Base-by-base conservation (phyloP, 305 asterid genomes). In the Fraxinus velutina region DNA sequence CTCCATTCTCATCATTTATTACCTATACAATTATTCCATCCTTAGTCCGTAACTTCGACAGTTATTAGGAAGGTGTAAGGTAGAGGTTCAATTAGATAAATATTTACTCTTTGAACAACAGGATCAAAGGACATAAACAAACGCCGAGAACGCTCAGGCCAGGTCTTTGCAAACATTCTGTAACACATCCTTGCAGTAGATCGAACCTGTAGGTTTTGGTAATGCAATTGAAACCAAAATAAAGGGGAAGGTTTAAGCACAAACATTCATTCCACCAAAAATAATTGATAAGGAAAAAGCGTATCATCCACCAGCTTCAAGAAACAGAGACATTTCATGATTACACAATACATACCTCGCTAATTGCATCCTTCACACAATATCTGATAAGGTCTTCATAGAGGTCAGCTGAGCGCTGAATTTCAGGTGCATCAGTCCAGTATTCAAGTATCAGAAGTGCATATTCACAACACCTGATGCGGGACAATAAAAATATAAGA, bases 341-440 rank as follows among this genome's bases (percentile, higher is more conserved):
- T 75, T 42, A 36, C 87, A 84, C 81, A 64, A 81, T 71, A n/a
- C 80, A 80, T 88, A 92, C 99, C 96, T 96, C 99, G 83, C 99
- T 92, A 97, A 96, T 96, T 79, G 99, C 98, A 89, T 96, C 99
- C 72, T 93, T 92, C 73, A 93, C 99, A 86, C 98, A 94, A 88
- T 97, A 96, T 85, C 90, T 90, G 78, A 96, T 93, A 52, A 96
- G 97, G 85, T 96, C 99, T 88, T 96, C 99, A 82, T 94, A 96
- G 75, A 94, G 91, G 84, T 96, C 99, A 76, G 98, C 94, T 0
- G 99, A 93, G 10, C 98, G 99, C 76, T 93, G 97, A 85, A 94
- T 96, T 91, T 96, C 99, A 83, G 97, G 95, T 73, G 98, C 98
- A 90, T 96, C 98, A 62, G 98, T 95, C 99, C 99, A 96, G 87